phyloP scores from a whole-genome alignment of 2,329 filamentous ascomycete genomes.

The Raffaelea ambrosiae region DNA sequence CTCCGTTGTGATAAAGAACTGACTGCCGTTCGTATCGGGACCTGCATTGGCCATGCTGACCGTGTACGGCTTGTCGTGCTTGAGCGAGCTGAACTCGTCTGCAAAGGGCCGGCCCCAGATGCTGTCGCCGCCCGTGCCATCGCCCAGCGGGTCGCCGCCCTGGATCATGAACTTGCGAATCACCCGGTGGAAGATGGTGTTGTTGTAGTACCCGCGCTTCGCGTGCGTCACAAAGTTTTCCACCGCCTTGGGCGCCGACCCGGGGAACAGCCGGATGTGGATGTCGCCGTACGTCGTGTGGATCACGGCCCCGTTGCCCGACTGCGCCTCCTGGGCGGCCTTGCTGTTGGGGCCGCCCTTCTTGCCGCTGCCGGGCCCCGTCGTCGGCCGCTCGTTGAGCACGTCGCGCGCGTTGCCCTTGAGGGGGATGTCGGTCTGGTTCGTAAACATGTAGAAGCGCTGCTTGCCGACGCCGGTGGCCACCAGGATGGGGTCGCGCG shows the following conservation, averaged over 20 bases:
- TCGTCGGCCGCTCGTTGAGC: conserved; percentile 83
- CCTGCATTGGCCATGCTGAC: conserved; percentile 97
- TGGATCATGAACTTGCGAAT: conserved; percentile 99
- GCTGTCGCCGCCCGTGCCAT: conserved; percentile 82
- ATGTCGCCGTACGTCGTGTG: conserved; percentile 96
- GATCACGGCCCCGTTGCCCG: conserved; percentile 70
- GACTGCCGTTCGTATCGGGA: conserved; percentile 87
- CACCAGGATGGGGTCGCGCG: conserved; percentile 80
- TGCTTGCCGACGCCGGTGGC: conserved; percentile 77
- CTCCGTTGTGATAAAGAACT: conserved; percentile 98
- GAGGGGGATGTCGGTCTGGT: conserved; percentile 65
- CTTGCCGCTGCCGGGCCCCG: conserved; percentile 39
- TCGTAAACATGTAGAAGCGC: conserved; percentile 97
- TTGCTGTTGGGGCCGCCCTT: conserved; percentile 24
- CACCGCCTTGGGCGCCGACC: conserved; percentile 85
- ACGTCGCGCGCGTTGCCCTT: conserved; percentile 75
- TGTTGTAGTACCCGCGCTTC: conserved; percentile 89
- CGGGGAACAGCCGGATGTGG: conserved; percentile 83
- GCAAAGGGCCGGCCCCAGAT: conserved; percentile 91
- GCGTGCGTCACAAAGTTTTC: conserved; percentile 96
- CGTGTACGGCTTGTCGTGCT: conserved; percentile 93
- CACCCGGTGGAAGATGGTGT: conserved; percentile 92
- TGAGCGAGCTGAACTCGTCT: conserved; percentile 85
- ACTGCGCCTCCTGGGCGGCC: conserved; percentile 46
- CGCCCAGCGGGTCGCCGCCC: conserved; percentile 73